Evolutionary conservation across 768 basidiomycete genomes (phyloP).

Genomic region (Phaeolepiota aurea): DNA sequence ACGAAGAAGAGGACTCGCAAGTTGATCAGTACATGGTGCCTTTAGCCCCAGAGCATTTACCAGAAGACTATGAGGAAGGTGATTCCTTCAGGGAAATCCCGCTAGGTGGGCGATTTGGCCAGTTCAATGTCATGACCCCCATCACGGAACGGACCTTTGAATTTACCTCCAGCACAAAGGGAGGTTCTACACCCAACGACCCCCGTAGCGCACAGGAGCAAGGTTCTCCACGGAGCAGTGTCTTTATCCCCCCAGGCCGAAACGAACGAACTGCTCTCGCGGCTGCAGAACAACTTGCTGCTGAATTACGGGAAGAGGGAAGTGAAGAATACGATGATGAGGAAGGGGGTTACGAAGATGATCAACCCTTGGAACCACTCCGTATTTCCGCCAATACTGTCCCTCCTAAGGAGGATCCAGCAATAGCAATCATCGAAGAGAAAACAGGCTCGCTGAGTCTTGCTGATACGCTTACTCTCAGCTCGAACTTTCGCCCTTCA

Average conservation of each 20-base stretch:
- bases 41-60: slow-evolving; percentile 16
- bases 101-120: slow-evolving; percentile 68
- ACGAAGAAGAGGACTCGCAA: slow-evolving; percentile 20
- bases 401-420: slow-evolving; percentile 14
- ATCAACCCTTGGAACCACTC: slow-evolving; percentile 18
- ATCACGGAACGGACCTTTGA: slow-evolving; percentile 94
- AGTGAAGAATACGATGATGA: slow-evolving; percentile 22
- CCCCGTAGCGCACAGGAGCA: slow-evolving; percentile 9
- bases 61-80: slow-evolving; percentile 25
- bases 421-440: slow-evolving; percentile 37
- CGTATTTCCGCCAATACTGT: slow-evolving; percentile 16
- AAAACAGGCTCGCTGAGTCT: slow-evolving; percentile 59
- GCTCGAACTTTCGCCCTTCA: slow-evolving; percentile 60
- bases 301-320: slow-evolving; percentile 32
- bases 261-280: slow-evolving; percentile 41
- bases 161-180: slow-evolving; percentile 56
- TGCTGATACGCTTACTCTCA: slow-evolving; percentile 51
- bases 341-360: slow-evolving; percentile 15
- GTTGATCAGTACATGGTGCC: slow-evolving; percentile 24
- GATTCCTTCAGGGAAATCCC: slow-evolving; percentile 41
- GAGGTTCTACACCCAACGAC: slow-evolving; percentile 31
- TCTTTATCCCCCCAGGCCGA: slow-evolving; percentile 20
- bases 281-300: slow-evolving; percentile 44
- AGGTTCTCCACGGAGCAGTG: slow-evolving; percentile 12
- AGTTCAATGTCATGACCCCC: slow-evolving; percentile 93